phyloP scores from a whole-genome alignment of 306 rosid species.

The Luffa aegyptiaca region DNA sequence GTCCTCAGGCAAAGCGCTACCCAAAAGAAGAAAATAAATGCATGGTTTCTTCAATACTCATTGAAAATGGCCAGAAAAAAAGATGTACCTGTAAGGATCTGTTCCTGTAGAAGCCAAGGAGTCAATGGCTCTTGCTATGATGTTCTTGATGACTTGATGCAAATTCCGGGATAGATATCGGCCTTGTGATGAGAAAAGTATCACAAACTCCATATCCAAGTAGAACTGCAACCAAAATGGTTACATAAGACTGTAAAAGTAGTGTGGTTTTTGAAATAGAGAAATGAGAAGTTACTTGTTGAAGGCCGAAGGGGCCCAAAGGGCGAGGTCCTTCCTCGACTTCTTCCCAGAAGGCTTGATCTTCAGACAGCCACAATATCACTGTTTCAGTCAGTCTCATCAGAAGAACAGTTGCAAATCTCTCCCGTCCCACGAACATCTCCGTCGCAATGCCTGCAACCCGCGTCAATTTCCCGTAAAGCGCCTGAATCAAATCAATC shows the following conservation, averaged over 20 bases:
- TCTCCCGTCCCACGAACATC: conserved; percentile 78
- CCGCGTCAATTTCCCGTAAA: conserved; percentile 43
- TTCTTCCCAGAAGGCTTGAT: conserved; percentile 82
- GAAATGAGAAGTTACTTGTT: conserved; percentile 43
- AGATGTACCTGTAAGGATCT: conserved; percentile 73
- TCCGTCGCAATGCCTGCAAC: conserved; percentile 60
- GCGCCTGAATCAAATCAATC: conserved; percentile 24
- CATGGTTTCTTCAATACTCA: too few relatives aligned
- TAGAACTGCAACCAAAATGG: conserved; percentile 44
- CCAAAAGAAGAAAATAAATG: neutral
- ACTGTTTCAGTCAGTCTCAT: conserved; percentile 89
- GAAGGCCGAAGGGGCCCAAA: conserved; percentile 85
- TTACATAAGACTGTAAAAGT: too few relatives aligned
- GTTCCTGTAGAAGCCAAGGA: conserved; percentile 67
- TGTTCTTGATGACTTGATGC: conserved; percentile 71
- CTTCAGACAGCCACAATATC: conserved; percentile 76
- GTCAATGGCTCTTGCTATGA: conserved; percentile 58
- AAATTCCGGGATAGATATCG: conserved; percentile 75
- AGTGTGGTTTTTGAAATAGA: too few relatives aligned
- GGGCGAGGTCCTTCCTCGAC: conserved; percentile 50
- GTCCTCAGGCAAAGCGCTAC: conserved; percentile 74
- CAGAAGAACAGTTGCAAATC: conserved; percentile 70
- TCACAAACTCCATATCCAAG: conserved; percentile 92
- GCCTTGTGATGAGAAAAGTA: conserved; percentile 80
- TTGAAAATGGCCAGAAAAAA: neutral